phyloP scores from a whole-genome alignment of 352 stramenopile genomes.

The Pythium vanterpoolii region DNA sequence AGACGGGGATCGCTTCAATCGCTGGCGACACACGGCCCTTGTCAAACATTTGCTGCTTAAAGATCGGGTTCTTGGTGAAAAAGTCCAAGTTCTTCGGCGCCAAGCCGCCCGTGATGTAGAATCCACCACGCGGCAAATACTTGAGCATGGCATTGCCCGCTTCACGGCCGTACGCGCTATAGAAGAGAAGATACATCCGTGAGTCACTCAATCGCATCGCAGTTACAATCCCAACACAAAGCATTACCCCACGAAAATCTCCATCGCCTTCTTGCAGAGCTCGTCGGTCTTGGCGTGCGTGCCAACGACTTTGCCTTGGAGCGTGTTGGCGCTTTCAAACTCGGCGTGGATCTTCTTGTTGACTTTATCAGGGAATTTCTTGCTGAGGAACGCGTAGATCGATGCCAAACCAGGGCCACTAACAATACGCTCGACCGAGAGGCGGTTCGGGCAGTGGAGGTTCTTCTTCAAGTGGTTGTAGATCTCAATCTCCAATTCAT shows the following conservation, averaged over 20 bases:
- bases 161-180: slow-evolving; percentile 92
- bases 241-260: slow-evolving; percentile 94
- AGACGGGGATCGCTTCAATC: slow-evolving; percentile 76
- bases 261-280: slow-evolving; percentile 87
- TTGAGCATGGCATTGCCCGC: slow-evolving; percentile 93
- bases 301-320: slow-evolving; percentile 84
- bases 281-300: slow-evolving; percentile 82
- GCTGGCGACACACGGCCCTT: slow-evolving; percentile 86
- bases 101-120: slow-evolving; percentile 97
- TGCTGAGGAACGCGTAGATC: slow-evolving; percentile 95
- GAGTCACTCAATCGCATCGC: neutral
- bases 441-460: slow-evolving; percentile 79
- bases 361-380: slow-evolving; percentile 89
- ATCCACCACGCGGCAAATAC: slow-evolving; percentile 93
- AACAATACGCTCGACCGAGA: slow-evolving; percentile 96
- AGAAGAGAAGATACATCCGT: neutral
- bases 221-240: slow-evolving; percentile 15
- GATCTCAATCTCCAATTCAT: slow-evolving; percentile 85
- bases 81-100: slow-evolving; percentile 96
- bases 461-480: slow-evolving; percentile 84
- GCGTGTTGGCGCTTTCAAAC: slow-evolving; percentile 53
- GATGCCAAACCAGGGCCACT: slow-evolving; percentile 94
- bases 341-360: slow-evolving; percentile 74
- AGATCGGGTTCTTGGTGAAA: slow-evolving; percentile 82
- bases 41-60: slow-evolving; percentile 84